phyloP scores from a whole-genome alignment of 441 rosid species.

The Arabidopsis lyrata region DNA sequence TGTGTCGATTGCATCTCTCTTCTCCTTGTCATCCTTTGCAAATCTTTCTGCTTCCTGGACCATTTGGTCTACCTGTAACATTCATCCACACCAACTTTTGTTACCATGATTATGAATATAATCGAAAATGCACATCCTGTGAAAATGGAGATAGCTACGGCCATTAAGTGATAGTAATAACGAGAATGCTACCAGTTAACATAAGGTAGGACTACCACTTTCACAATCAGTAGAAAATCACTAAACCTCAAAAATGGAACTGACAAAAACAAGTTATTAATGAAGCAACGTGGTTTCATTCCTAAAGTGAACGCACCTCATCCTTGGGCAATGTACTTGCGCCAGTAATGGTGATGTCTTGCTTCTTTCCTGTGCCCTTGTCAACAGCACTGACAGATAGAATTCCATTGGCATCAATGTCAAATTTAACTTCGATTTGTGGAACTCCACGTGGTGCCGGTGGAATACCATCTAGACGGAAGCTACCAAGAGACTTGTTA shows the following conservation, averaged over 20 bases:
- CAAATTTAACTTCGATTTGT: constrained; percentile 92
- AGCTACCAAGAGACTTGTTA: constrained; percentile 93
- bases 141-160: not conserved
- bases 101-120: not conserved
- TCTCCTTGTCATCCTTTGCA: constrained; percentile 87
- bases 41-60: constrained; percentile 86
- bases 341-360: constrained; percentile 96
- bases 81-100: constrained; percentile 2
- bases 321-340: constrained; percentile 96
- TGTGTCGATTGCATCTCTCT: constrained; percentile 91
- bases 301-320: constrained; percentile 49
- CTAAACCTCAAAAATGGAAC: not conserved
- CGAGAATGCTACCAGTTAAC: not conserved
- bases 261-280: constrained; percentile 38
- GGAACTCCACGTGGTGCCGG: constrained; percentile 98
- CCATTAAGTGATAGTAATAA: not conserved
- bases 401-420: constrained; percentile 97
- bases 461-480: constrained; percentile 92
- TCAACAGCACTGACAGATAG: constrained; percentile 86
- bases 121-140: not conserved
- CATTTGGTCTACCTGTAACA: constrained; percentile 78
- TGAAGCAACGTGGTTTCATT: constrained; percentile 65
- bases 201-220: not conserved
- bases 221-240: not conserved
- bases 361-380: constrained; percentile 96